These are phyloP conservation scores for Rosa persica DNA, from an alignment of 306 rosid genomes.

Conservation along the genomic window DNA sequence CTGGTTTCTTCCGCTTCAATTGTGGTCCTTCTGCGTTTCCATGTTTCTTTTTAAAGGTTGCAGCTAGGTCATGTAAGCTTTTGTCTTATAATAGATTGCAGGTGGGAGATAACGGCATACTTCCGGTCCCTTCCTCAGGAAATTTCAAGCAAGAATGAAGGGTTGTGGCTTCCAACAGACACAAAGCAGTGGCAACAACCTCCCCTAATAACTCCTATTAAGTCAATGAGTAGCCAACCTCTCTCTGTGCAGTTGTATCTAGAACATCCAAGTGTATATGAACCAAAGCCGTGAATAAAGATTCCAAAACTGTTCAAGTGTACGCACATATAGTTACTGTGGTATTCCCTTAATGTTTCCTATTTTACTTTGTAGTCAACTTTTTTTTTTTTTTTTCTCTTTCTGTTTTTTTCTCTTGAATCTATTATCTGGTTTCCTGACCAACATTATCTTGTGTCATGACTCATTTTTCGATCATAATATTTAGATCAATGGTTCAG, in stretches of 20 bases:
- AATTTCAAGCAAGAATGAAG: slow-evolving; percentile 57
- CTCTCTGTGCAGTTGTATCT: slow-evolving; percentile 73
- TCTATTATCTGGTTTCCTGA: not conserved
- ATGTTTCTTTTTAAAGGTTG: not conserved
- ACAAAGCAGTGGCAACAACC: slow-evolving; percentile 87
- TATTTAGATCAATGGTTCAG: not conserved
- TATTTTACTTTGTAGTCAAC: not conserved
- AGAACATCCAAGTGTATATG: slow-evolving; percentile 72
- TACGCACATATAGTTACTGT: not conserved
- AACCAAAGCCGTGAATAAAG: slow-evolving; percentile 43
- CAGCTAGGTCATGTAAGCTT: not conserved
- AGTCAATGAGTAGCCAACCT: slow-evolving; percentile 67
- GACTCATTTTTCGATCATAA: not conserved
- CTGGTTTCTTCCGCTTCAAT: slow-evolving; percentile 2
- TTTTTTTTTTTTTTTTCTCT: too few relatives aligned
- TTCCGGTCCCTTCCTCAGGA: slow-evolving; percentile 61
- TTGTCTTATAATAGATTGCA: slow-evolving; percentile 43
- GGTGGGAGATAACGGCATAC: slow-evolving; percentile 83
- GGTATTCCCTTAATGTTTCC: not conserved
- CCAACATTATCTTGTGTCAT: not conserved
- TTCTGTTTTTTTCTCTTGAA: slow-evolving; percentile 27
- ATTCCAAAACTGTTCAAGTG: not conserved
- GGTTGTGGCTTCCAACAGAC: slow-evolving; percentile 71
- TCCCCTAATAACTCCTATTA: slow-evolving; percentile 66
- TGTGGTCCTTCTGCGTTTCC: slow-evolving; percentile 23